Conservation (phyloP, 768 basidiomycete species). For the Mycena albidolilacea region DNA sequence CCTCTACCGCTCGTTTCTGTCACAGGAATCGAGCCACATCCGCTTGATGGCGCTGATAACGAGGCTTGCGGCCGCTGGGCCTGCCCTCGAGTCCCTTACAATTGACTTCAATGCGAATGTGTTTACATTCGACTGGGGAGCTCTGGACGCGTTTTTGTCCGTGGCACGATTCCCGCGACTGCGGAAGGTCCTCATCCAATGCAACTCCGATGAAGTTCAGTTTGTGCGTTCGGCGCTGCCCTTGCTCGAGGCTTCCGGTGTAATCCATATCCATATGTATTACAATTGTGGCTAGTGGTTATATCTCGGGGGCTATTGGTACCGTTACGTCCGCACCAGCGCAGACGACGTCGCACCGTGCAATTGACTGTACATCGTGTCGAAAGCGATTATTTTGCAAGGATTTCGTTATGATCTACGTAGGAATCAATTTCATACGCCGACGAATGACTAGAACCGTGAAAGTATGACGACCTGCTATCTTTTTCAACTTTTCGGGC, state of each 20-base stretch:
- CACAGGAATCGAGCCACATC: neutral
- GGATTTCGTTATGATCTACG: too few relatives aligned
- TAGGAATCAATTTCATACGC: too few relatives aligned
- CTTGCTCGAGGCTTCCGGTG: neutral
- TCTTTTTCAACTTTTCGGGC: too few relatives aligned
- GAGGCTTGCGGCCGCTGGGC: neutral
- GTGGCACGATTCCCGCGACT: neutral
- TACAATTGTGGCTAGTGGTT: too few relatives aligned
- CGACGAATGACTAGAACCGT: too few relatives aligned
- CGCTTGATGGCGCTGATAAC: neutral
- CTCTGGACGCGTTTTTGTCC: neutral
- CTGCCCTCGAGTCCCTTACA: neutral
- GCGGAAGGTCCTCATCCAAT: neutral
- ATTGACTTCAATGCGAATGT: neutral
- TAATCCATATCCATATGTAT: neutral
- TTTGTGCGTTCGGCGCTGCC: neutral
- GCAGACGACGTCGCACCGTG: too few relatives aligned
- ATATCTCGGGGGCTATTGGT: too few relatives aligned
- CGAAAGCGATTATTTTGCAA: too few relatives aligned
- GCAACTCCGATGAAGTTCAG: neutral
- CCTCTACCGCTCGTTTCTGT: neutral
- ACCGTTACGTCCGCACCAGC: too few relatives aligned
- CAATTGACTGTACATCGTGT: too few relatives aligned
- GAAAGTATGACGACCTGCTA: too few relatives aligned
- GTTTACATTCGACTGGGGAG: neutral